Base-by-base conservation (phyloP, 345 rosid genomes). In the Pistacia vera region DNA sequence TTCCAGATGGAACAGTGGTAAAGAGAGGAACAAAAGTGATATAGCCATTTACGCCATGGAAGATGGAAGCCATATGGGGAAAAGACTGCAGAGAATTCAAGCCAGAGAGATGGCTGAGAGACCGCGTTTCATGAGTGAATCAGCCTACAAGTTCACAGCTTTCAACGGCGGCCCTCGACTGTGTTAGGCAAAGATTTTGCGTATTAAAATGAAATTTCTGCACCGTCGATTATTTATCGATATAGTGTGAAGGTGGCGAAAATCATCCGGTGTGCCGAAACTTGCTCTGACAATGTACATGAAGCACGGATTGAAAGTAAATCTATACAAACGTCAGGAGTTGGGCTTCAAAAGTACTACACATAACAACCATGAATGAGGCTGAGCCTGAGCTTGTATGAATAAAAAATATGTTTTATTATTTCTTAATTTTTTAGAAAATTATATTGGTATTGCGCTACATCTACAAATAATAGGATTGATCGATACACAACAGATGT, bases 61-160 rank as follows among this genome's bases (percentile, higher is more conserved):
- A 81, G 98, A 92, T 93, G 95, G 97, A 93, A 78, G 88, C 89
- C 18, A 88, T 96, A 68, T 96, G 98, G 98, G 98, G 99, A 38
- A 88, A 85, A 59, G 94, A 96, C 81, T 92, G 97, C 81, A 77
- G 81, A 70, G 88, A 92, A 75, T 96, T 87, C 77, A 91, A 84
- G 80, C 99, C 98, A 12, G 97, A 96, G 85, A 87, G 97, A 75
- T 96, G 99, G 98, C 83, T 93, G 20, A 86, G 90, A 76, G 95
- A 92, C 11, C 90, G 33, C 82, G 90, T 54, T 96, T 82, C 83
- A 83, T 78, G 83, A 93, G 97, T 76, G 94, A 96, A 68, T 93
- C 99, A 0, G 95, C 99, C 54, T 96, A 93, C 91, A 81, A 89
- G 67, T 96, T 96, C 86, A 87, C 98, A 0, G 97, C 98, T 60